Evolutionary conservation across 2,329 filamentous ascomycete species (phyloP).

Genomic region (Colletotrichum camelliae): DNA sequence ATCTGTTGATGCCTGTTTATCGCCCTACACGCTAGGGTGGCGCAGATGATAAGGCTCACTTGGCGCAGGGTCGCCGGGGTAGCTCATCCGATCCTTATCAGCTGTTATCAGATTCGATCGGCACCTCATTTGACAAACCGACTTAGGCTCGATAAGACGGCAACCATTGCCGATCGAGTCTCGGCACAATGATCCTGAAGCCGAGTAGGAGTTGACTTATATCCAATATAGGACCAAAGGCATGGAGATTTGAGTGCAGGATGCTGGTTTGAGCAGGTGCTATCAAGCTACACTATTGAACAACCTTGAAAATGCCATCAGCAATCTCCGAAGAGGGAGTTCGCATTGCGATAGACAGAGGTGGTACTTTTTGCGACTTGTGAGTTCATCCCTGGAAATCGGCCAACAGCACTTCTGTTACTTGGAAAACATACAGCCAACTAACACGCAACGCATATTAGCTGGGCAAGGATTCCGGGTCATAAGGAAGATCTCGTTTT

Average conservation of each 20-base stretch:
- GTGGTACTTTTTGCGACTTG: neutral
- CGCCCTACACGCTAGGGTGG: neutral
- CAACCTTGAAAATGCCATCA: neutral
- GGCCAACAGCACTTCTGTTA: neutral
- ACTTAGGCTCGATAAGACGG: neutral
- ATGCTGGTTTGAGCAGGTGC: neutral
- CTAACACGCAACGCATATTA: neutral
- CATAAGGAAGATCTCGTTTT: conserved; percentile 68
- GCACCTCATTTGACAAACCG: neutral
- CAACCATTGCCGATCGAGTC: neutral
- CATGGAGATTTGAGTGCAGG: neutral
- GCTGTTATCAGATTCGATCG: neutral
- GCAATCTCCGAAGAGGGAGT: neutral
- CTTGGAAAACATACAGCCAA: neutral
- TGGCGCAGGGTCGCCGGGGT: neutral
- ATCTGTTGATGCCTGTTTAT: neutral
- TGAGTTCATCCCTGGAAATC: neutral
- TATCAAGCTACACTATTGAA: neutral
- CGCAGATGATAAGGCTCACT: neutral
- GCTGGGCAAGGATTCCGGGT: conserved; percentile 51
- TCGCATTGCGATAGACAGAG: neutral
- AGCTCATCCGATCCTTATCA: neutral
- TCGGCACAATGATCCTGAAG: neutral
- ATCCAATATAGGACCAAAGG: neutral
- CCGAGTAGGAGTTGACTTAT: neutral